Percentiles rank a stretch among this genome's conserved stretches.
These are phyloP conservation scores for Pseudoscleropodium purum DNA, from an alignment of 225 moss, liverwort and hornwort species.

Conservation along the genomic window DNA sequence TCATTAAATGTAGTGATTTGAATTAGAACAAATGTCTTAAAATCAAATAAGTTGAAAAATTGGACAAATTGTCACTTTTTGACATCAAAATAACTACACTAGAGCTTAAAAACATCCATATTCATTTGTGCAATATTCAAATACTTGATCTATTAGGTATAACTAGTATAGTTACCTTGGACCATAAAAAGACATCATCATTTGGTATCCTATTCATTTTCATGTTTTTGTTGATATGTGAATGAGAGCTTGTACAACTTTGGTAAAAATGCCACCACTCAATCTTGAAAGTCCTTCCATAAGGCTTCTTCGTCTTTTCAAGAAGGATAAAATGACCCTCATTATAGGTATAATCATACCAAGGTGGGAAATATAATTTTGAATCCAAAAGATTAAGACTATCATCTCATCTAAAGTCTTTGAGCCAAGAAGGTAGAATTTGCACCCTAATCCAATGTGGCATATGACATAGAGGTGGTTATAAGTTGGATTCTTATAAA, in stretches of 20 bases:
- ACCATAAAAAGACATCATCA: not conserved
- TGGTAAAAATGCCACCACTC: not conserved
- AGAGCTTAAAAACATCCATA: not conserved
- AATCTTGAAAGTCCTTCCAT: not conserved
- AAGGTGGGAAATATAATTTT: not conserved
- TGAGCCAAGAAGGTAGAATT: not conserved
- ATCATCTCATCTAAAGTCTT: too few species aligned
- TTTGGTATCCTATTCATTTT: not conserved
- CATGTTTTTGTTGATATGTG: fast-evolving
- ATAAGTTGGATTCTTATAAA: not conserved
- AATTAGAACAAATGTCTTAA: not conserved
- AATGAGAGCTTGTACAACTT: too few species aligned
- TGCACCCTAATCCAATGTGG: not conserved
- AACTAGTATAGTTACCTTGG: not conserved
- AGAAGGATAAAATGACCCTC: not conserved
- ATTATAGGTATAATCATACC: not conserved
- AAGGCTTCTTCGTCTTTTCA: fast-evolving
- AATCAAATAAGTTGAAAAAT: not conserved
- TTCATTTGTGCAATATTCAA: not conserved
- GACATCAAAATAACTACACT: not conserved
- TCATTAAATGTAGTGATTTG: not conserved
- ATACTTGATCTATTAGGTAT: not conserved
- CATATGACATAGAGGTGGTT: not conserved
- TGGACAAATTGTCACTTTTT: not conserved
- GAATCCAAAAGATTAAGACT: not conserved